A percentile compares a stretch with the other conserved stretches of the same genome.
These are phyloP conservation scores for Tagetes erecta DNA, from an alignment of 129 eudicot species.

Conservation along the genomic window DNA sequence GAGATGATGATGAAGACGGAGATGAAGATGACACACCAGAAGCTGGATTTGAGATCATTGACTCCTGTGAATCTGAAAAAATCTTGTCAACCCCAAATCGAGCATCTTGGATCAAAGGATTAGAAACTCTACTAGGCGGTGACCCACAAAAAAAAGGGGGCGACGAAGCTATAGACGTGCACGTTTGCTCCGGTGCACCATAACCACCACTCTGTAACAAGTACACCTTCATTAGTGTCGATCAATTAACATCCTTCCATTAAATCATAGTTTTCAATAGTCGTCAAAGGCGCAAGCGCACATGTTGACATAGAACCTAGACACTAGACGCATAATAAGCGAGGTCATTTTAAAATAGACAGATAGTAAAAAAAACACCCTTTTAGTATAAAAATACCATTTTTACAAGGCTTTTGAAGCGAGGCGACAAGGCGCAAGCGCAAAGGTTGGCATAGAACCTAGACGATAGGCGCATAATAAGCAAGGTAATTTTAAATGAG, in stretches of 20 bases:
- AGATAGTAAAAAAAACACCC: no score
- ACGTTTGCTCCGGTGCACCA: conserved; percentile 51
- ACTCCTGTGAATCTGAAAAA: conserved; percentile 50
- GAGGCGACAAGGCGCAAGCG: no score
- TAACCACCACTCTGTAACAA: conserved; percentile 58
- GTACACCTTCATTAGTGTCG: background rate
- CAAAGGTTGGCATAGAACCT: no score
- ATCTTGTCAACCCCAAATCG: conserved; percentile 78
- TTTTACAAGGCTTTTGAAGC: no score
- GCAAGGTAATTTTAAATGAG: no score
- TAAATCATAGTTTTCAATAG: background rate
- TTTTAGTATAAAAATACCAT: no score
- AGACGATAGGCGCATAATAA: no score
- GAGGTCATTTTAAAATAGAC: no score
- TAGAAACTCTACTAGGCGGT: conserved; percentile 97
- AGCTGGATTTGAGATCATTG: conserved; percentile 41
- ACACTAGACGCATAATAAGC: no score
- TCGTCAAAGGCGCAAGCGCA: no score
- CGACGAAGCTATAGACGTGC: conserved; percentile 68
- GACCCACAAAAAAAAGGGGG: conserved; percentile 98
- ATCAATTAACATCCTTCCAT: background rate
- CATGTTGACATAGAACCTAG: no score
- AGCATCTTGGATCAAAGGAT: conserved; percentile 92
- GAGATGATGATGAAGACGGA: conserved; percentile 53
- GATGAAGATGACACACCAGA: conserved; percentile 45